These are phyloP conservation scores for Tetradesmus lagerheimii DNA, from an alignment of 139 green algal genomes.

Conservation along the genomic window DNA sequence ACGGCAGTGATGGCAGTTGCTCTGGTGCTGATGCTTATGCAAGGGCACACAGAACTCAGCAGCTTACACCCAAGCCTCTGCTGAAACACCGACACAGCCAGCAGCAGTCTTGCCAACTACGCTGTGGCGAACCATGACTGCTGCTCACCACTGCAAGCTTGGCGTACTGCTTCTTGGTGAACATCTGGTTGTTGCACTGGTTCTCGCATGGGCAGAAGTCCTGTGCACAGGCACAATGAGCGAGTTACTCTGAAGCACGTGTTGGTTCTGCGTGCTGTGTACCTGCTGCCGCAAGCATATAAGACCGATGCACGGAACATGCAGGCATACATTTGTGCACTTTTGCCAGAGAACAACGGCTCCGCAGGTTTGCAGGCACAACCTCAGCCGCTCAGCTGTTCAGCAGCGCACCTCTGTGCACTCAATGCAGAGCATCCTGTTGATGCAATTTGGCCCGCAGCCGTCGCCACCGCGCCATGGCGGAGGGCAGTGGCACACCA, in stretches of 20 bases:
- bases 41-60: not conserved
- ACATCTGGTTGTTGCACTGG: conserved; percentile 95
- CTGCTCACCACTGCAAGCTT: conserved; percentile 80
- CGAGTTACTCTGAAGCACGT: not conserved
- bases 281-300: not conserved
- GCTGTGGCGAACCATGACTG: not conserved
- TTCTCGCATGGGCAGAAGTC: conserved; percentile 92
- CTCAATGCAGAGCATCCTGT: conserved; percentile 95
- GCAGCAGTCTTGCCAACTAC: not conserved
- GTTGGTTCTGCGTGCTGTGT: not conserved
- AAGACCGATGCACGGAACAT: not conserved
- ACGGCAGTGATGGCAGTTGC: not conserved
- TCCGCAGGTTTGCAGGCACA: not conserved
- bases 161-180: conserved; percentile 86
- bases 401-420: conserved; percentile 65
- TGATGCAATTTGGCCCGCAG: conserved; percentile 95
- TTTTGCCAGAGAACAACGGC: too few relatives aligned
- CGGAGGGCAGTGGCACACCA: conserved; percentile 93
- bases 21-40: not conserved
- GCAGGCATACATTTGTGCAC: not conserved
- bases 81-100: too few relatives aligned
- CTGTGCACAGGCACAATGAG: conserved; percentile 53
- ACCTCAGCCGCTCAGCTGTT: not conserved
- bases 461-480: conserved; percentile 68
- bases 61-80: not conserved